Evolutionary conservation across 108 stramenopile genomes (phyloP).

Genomic region (Aurantiochytrium sp.): DNA sequence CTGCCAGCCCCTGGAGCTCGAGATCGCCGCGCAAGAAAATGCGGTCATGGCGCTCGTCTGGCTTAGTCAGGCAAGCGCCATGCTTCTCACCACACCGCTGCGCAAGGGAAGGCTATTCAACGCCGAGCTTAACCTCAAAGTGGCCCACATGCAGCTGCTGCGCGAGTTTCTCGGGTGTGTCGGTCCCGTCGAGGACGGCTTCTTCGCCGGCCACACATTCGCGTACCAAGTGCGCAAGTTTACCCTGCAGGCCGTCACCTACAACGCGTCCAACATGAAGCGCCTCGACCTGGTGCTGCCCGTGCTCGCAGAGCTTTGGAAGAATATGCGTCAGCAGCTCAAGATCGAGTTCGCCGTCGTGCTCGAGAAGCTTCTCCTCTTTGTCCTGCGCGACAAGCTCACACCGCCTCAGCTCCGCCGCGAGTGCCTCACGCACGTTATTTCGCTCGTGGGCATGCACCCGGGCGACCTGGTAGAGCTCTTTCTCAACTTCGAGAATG

Average conservation of each 20-base stretch:
- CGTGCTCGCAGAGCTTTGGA: not conserved
- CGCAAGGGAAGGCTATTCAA: conserved; percentile 3
- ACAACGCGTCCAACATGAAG: not conserved
- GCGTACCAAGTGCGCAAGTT: not conserved
- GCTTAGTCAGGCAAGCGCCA: not conserved
- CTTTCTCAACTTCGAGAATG: conserved; percentile 20
- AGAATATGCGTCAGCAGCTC: not conserved
- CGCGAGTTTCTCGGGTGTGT: not conserved
- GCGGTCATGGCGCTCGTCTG: not conserved
- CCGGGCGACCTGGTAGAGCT: conserved; percentile 3
- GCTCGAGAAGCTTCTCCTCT: not conserved
- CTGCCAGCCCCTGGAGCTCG: not conserved
- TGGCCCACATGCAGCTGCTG: not conserved
- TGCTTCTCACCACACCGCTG: not conserved
- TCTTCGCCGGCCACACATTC: not conserved
- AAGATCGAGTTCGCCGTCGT: conserved; percentile 13
- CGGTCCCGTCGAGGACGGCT: not conserved
- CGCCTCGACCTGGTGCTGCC: not conserved
- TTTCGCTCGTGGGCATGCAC: not conserved
- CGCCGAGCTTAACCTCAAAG: not conserved
- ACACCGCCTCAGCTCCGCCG: not conserved
- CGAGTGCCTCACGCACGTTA: not conserved
- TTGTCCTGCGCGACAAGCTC: not conserved
- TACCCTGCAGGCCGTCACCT: not conserved
- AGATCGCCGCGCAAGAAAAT: not conserved